Conservation (phyloP, 179 eudicot species). For the Carnegiea gigantea region DNA sequence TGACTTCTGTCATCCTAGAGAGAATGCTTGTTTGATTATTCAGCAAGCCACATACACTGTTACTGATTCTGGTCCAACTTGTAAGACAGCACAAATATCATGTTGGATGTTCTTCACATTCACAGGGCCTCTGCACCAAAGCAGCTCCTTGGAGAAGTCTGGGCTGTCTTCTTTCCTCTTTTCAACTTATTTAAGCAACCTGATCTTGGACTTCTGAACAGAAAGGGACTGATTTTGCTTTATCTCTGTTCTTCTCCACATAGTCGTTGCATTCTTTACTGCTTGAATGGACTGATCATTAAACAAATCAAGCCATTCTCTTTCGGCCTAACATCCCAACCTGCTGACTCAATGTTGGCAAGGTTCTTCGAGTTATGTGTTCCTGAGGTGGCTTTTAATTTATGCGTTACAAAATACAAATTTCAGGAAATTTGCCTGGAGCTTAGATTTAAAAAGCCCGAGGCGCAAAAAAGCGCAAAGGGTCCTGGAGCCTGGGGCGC, state of each 20-base stretch:
- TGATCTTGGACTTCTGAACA: not conserved
- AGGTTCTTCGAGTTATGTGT: not conserved
- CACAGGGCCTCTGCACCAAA: not conserved
- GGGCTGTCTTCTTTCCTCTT: not conserved
- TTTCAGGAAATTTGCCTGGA: not conserved
- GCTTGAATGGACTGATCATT: not conserved
- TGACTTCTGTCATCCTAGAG: not conserved
- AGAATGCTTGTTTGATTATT: not conserved
- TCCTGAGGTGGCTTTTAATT: too few species aligned
- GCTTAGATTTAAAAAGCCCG: too few species aligned
- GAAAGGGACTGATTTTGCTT: not conserved
- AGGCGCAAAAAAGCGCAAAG: too few species aligned
- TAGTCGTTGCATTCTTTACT: not conserved
- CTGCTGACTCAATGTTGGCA: not conserved
- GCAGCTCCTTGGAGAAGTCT: not conserved
- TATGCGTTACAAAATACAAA: too few species aligned
- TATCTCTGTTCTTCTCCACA: too few species aligned
- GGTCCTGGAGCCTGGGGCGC: too few species aligned
- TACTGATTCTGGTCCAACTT: not conserved
- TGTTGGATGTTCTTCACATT: not conserved
- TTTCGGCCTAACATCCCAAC: not conserved
- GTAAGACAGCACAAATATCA: not conserved
- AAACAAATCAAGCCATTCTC: not conserved
- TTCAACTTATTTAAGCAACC: not conserved
- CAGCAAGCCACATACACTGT: not conserved